phyloP scores from a whole-genome alignment of 148 eudicot genomes.

The Vaccinium corymbosum region DNA sequence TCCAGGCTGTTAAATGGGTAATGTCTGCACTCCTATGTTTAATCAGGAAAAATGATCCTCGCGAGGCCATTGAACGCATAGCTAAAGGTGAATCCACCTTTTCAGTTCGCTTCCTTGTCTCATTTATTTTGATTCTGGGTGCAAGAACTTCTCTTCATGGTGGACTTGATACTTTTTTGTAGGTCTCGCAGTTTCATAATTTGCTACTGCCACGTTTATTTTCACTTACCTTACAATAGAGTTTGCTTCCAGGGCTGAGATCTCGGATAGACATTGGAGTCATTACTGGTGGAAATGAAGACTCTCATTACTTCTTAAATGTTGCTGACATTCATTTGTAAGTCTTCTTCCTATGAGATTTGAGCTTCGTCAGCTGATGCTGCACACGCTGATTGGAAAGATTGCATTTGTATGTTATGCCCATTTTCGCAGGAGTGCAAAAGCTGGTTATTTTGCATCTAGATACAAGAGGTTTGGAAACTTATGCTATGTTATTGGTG shows the following conservation, averaged over 20 bases:
- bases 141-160: neutral
- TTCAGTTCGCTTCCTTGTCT: slow-evolving; percentile 2
- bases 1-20: slow-evolving; percentile 10
- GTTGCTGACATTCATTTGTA: slow-evolving; percentile 97
- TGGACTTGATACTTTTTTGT: neutral
- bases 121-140: neutral
- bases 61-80: slow-evolving; percentile 82
- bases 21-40: slow-evolving; percentile 18
- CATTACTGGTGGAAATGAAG: slow-evolving; percentile 49
- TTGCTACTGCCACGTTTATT: neutral
- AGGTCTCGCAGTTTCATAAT: neutral
- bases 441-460: slow-evolving; percentile 94
- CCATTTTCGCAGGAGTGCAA: slow-evolving; percentile 75
- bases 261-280: slow-evolving; percentile 77
- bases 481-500: slow-evolving; percentile 90
- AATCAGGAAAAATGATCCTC: slow-evolving; percentile 82
- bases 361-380: slow-evolving; percentile 2
- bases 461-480: slow-evolving; percentile 91
- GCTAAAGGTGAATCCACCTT: slow-evolving; percentile 61
- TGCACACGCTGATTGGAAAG: neutral
- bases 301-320: slow-evolving; percentile 80
- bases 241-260: slow-evolving; percentile 58
- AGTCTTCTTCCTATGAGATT: slow-evolving; percentile 24
- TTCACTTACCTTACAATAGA: slow-evolving; percentile 20
- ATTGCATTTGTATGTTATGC: neutral